Evolutionary conservation across 495 filamentous ascomycete genomes (phyloP).

Genomic region (Talaromyces thailandensis): DNA sequence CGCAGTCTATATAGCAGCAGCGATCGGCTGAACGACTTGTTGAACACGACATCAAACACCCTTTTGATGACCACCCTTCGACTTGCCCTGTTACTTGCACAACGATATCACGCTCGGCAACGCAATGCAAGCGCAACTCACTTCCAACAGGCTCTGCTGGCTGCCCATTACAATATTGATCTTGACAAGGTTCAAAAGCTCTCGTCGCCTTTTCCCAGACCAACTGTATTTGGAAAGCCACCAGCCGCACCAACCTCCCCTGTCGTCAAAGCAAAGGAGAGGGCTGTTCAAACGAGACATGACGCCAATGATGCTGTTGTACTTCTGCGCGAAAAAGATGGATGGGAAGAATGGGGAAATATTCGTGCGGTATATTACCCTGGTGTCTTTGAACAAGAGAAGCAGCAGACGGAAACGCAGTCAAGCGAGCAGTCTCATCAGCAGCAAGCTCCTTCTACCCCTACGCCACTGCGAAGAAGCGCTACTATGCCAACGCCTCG

Average conservation of each 20-base stretch:
- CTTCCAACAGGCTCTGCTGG: conserved; percentile 63
- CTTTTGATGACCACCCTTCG: conserved; percentile 68
- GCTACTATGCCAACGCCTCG: conserved; percentile 47
- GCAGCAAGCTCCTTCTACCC: conserved; percentile 33
- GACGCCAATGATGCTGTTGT: conserved; percentile 70
- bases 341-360: conserved; percentile 62
- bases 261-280: conserved; percentile 57
- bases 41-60: conserved; percentile 75
- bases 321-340: conserved; percentile 47
- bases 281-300: conserved; percentile 36
- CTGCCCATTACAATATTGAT: conserved; percentile 90
- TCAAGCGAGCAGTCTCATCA: conserved; percentile 12
- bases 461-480: conserved; percentile 40
- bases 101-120: conserved; percentile 83
- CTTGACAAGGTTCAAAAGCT: conserved; percentile 79
- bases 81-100: conserved; percentile 72
- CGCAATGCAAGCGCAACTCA: conserved; percentile 49
- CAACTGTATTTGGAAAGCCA: conserved; percentile 25
- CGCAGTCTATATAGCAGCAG: conserved; percentile 94
- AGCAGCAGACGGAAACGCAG: conserved; percentile 14
- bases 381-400: conserved; percentile 21
- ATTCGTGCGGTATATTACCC: conserved; percentile 60
- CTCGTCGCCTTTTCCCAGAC: conserved; percentile 75
- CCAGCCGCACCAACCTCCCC: conserved; percentile 32
- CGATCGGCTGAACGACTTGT: conserved; percentile 70